phyloP scores from a whole-genome alignment of 176 grass and related monocot species.

The Oryza brachyantha region DNA sequence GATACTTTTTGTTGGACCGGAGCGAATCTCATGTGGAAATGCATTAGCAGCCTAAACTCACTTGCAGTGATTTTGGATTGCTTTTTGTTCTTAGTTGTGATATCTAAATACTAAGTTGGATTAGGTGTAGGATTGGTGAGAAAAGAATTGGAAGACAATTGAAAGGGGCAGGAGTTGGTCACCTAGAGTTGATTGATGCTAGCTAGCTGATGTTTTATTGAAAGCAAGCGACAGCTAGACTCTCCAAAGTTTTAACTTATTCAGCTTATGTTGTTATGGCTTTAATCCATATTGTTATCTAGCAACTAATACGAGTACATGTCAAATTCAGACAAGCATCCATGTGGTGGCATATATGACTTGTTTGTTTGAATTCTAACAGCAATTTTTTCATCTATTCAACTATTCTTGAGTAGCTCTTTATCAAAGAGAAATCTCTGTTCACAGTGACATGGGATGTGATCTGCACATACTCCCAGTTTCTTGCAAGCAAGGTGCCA shows the following conservation, averaged over 20 bases:
- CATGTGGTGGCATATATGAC: not conserved
- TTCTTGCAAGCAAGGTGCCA: conserved; percentile 88
- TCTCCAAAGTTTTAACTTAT: not conserved
- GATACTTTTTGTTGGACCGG: too few relatives aligned
- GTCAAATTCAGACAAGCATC: conserved; percentile 25
- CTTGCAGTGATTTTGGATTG: too few relatives aligned
- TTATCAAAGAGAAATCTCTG: conserved; percentile 29
- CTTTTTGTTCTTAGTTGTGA: too few relatives aligned
- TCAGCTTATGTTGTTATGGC: not conserved
- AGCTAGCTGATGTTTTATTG: too few relatives aligned
- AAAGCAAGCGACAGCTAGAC: not conserved
- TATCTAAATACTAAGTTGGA: not conserved
- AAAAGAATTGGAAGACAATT: not conserved
- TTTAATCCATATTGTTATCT: not conserved
- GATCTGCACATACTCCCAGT: conserved; percentile 95
- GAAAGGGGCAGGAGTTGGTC: not conserved
- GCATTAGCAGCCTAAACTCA: conserved; percentile 11
- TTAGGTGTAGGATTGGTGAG: conserved; percentile 10
- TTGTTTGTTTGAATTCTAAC: not conserved
- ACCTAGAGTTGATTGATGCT: not conserved
- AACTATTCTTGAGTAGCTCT: not conserved
- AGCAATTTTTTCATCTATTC: too few relatives aligned
- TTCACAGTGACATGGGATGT: conserved; percentile 95
- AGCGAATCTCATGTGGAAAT: too few relatives aligned
- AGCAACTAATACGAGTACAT: conserved; percentile 6